A percentile compares a stretch with the other conserved stretches of the same genome.
Conservation (phyloP, 176 grass and related monocot genomes). For the Pontederia crassipes region DNA sequence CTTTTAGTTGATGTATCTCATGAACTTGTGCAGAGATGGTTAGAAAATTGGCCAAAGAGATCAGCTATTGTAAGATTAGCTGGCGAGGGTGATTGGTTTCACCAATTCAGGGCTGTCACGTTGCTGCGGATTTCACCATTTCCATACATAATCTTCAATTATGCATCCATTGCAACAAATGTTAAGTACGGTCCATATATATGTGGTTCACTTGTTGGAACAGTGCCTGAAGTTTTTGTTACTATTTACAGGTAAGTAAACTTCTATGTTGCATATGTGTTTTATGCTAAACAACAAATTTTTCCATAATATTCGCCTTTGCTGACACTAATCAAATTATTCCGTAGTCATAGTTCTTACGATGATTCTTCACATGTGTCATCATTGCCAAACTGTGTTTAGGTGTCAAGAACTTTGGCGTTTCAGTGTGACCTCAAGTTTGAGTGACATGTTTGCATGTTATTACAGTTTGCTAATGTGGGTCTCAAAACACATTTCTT, state of each 20-base stretch:
- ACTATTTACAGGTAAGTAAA: slow-evolving; percentile 84
- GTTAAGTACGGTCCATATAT: slow-evolving; percentile 88
- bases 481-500: too few species aligned
- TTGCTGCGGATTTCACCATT: slow-evolving; percentile 92
- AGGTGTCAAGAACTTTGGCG: too few species aligned
- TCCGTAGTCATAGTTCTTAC: too few species aligned
- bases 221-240: slow-evolving; percentile 81
- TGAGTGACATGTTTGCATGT: too few species aligned
- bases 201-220: slow-evolving; percentile 72
- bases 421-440: too few species aligned
- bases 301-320: too few species aligned
- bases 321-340: too few species aligned
- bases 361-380: too few species aligned
- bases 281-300: too few species aligned
- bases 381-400: too few species aligned
- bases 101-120: slow-evolving; percentile 86
- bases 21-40: slow-evolving; percentile 48
- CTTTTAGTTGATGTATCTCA: slow-evolving; percentile 1
- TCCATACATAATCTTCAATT: slow-evolving; percentile 97
- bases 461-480: too few species aligned
- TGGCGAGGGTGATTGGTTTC: slow-evolving; percentile 96
- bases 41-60: slow-evolving; percentile 96
- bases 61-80: slow-evolving; percentile 88
- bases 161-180: slow-evolving; percentile 85
- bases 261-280: not conserved